Conservation (phyloP, 2,329 filamentous ascomycete genomes). For the Blumeria graminis region DNA sequence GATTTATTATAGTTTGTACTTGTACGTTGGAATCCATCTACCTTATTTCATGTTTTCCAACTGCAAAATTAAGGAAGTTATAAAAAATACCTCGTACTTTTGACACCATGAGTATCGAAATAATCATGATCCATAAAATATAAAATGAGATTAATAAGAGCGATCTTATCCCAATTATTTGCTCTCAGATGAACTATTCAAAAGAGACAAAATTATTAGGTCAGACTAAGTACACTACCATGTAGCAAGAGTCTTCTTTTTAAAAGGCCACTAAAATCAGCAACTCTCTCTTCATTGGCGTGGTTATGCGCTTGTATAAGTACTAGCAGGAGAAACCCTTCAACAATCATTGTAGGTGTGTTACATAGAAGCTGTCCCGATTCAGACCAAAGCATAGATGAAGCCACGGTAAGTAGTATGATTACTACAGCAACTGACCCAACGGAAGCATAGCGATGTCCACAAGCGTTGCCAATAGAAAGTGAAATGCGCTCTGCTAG, state of each 20-base stretch:
- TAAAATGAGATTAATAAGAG: no score
- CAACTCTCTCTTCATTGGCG: constrained; percentile 1
- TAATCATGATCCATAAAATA: no score
- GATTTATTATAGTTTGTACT: no score
- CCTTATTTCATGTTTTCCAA: no score
- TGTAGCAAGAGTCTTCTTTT: not conserved
- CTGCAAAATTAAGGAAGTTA: no score
- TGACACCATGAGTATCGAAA: no score
- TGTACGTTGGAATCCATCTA: no score
- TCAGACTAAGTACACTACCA: not conserved
- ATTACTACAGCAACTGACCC: not conserved
- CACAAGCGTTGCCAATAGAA: not conserved
- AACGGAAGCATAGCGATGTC: not conserved
- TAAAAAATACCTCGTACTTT: no score
- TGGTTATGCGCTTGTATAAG: constrained; percentile 4
- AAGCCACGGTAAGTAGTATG: constrained; percentile 2
- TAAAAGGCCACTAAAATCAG: not conserved
- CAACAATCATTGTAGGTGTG: constrained; percentile 5
- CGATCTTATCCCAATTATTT: no score
- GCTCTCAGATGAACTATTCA: no score
- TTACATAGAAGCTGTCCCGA: constrained; percentile 4
- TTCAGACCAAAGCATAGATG: constrained; percentile 3
- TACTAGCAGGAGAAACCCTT: constrained; percentile 4
- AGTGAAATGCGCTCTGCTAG: not conserved
- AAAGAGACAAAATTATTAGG: no score